A percentile compares a stretch with the other conserved stretches of the same genome.
Conservation (phyloP, 23 red algal genomes). For the Chondrus crispus region DNA sequence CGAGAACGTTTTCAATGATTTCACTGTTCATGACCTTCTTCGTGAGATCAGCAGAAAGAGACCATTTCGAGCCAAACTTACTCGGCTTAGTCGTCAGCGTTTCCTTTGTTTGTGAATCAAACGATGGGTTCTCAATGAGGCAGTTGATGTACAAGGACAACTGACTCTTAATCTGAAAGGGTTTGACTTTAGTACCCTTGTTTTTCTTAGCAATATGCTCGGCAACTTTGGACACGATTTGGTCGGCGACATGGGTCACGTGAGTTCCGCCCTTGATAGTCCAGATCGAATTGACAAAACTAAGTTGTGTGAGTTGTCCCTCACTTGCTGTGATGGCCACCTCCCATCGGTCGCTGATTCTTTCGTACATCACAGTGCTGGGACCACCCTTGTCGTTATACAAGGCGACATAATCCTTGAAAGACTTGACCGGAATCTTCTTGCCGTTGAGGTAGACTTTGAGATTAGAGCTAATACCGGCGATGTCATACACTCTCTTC, state of each 20-base stretch:
- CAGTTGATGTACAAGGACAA: slow-evolving; percentile 89
- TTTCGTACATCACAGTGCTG: slow-evolving; percentile 60
- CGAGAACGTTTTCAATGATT: slow-evolving; percentile 84
- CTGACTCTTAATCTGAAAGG: slow-evolving; percentile 87
- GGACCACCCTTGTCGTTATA: slow-evolving; percentile 60
- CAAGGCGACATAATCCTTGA: slow-evolving; percentile 92
- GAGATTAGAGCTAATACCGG: slow-evolving; percentile 73
- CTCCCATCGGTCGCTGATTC: slow-evolving; percentile 80
- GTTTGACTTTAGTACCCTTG: slow-evolving; percentile 89
- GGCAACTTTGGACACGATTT: slow-evolving; percentile 63
- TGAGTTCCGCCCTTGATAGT: slow-evolving; percentile 99
- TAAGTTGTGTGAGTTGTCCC: slow-evolving; percentile 86
- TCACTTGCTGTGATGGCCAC: slow-evolving; percentile 87
- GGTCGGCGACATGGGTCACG: slow-evolving; percentile 87
- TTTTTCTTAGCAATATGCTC: slow-evolving; percentile 94
- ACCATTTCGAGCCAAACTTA: slow-evolving; percentile 90
- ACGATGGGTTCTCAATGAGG: slow-evolving; percentile 93
- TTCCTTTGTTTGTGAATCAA: slow-evolving; percentile 99
- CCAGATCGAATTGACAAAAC: slow-evolving; percentile 99
- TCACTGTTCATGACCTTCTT: slow-evolving; percentile 75
- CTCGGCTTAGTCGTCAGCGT: slow-evolving; percentile 74
- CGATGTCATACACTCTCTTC: slow-evolving; percentile 96
- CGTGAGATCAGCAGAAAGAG: slow-evolving; percentile 64
- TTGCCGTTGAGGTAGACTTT: slow-evolving; percentile 83
- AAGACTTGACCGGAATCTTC: slow-evolving; percentile 68